phyloP scores from a whole-genome alignment of 2,329 filamentous ascomycete genomes.

The Aspergillus quadricinctus region DNA sequence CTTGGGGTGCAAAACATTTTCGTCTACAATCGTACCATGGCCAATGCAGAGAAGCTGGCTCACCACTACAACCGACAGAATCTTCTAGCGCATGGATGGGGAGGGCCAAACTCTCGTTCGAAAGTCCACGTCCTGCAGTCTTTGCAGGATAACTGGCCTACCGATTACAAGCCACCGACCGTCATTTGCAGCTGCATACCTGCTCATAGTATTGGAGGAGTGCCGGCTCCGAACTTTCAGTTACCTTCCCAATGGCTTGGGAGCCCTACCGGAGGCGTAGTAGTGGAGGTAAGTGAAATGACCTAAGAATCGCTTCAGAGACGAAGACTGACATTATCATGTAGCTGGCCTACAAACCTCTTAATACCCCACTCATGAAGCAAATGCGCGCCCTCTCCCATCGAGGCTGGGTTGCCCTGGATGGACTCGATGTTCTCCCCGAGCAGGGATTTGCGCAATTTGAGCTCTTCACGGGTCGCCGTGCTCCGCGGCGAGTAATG shows the following conservation, averaged over 20 bases:
- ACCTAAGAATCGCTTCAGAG: not conserved
- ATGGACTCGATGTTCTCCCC: conserved; percentile 37
- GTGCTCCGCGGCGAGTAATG: conserved; percentile 37
- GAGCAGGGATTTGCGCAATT: conserved; percentile 41
- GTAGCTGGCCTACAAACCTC: conserved; percentile 39
- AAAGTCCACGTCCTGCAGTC: conserved; percentile 27
- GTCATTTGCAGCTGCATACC: conserved; percentile 37
- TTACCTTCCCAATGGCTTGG: conserved; percentile 36
- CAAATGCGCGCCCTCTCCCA: conserved; percentile 34
- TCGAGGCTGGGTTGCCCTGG: conserved; percentile 37
- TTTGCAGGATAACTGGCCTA: conserved; percentile 29
- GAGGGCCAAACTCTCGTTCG: conserved; percentile 14
- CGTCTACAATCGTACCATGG: conserved; percentile 34
- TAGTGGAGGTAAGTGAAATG: conserved; percentile 33
- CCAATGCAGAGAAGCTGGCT: conserved; percentile 32
- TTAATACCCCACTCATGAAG: conserved; percentile 34
- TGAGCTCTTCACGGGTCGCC: conserved; percentile 36
- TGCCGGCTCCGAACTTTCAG: conserved; percentile 32
- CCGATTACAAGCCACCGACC: conserved; percentile 32
- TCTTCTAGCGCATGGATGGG: conserved; percentile 15
- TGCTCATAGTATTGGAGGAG: conserved; percentile 33
- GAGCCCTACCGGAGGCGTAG: conserved; percentile 37
- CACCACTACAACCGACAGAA: conserved; percentile 35
- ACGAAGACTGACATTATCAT: not conserved
- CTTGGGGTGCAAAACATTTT: conserved; percentile 37